Evolutionary conservation across 352 stramenopile species (phyloP).

Genomic region (Phytophthora foliorum): DNA sequence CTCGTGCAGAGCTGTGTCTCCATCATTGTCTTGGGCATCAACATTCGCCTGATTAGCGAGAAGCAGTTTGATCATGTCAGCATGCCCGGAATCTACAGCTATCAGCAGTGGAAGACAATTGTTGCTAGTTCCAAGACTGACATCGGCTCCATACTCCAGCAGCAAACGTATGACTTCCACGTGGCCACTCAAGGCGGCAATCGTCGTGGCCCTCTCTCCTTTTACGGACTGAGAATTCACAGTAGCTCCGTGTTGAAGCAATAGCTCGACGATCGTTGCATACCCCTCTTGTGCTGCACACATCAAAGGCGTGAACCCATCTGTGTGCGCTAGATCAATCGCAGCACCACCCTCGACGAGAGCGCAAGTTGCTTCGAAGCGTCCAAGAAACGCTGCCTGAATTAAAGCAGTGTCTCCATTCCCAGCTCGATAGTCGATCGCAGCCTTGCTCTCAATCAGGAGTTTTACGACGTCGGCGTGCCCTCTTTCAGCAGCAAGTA

Average conservation of each 20-base stretch:
- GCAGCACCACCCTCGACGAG: neutral
- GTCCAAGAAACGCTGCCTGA: slow-evolving; percentile 1
- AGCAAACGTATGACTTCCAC: slow-evolving; percentile 8
- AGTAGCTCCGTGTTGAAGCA: slow-evolving; percentile 3
- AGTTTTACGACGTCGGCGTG: neutral
- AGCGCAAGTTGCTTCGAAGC: slow-evolving; percentile 1
- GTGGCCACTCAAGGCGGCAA: neutral
- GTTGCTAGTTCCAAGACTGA: neutral
- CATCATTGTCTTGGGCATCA: slow-evolving; percentile 8
- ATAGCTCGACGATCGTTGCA: neutral
- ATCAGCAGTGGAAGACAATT: neutral
- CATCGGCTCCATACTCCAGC: neutral
- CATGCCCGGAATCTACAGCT: neutral
- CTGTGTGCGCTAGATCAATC: neutral
- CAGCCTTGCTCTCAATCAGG: neutral
- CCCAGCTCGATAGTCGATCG: neutral
- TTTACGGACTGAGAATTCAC: neutral
- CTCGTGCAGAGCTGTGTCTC: slow-evolving; percentile 4
- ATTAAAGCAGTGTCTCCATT: slow-evolving; percentile 9
- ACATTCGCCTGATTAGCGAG: neutral
- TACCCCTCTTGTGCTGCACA: slow-evolving; percentile 14
- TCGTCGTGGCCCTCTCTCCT: neutral
- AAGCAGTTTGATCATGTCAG: neutral
- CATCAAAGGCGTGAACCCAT: slow-evolving; percentile 5
- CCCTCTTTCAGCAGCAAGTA: neutral